Evolutionary conservation across 1,284 basidiomycete species (phyloP).

Genomic region (Taiwanofungus camphoratus): DNA sequence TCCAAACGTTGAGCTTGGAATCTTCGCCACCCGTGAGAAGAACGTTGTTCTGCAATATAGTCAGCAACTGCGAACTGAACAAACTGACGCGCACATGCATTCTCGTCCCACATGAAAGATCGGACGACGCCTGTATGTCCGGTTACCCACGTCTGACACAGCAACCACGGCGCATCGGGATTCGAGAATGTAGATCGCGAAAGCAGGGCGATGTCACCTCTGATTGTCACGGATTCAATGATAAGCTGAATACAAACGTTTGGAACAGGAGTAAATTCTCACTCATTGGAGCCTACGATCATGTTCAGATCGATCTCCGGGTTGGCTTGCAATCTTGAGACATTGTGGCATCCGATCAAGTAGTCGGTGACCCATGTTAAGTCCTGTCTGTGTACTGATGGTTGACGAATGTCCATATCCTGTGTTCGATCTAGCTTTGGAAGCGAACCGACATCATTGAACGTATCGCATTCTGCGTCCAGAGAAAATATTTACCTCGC

Average conservation of each 20-base stretch:
- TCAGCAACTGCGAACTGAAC: background rate
- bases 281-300: slow-evolving; percentile 36
- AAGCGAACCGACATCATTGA: background rate
- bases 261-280: slow-evolving; percentile 10
- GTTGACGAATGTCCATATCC: slow-evolving; percentile 31
- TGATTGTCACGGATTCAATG: slow-evolving; percentile 7
- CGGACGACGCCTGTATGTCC: slow-evolving; percentile 32
- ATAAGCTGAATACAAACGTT: background rate
- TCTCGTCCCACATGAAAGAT: slow-evolving; percentile 30
- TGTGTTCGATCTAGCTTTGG: slow-evolving; percentile 29
- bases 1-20: slow-evolving; percentile 30
- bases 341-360: slow-evolving; percentile 31
- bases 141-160: slow-evolving; percentile 27
- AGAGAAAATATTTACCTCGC: slow-evolving; percentile 40
- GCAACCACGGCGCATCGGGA: slow-evolving; percentile 23
- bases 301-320: slow-evolving; percentile 28
- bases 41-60: slow-evolving; percentile 26
- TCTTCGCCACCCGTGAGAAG: slow-evolving; percentile 36
- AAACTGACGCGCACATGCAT: slow-evolving; percentile 15
- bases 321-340: slow-evolving; percentile 16
- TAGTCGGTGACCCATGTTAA: slow-evolving; percentile 37
- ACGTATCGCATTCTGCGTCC: background rate
- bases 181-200: slow-evolving; percentile 23
- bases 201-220: slow-evolving; percentile 32
- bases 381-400: slow-evolving; percentile 30